These are phyloP conservation scores for Aspergillus viridinutans DNA, from an alignment of 2,329 filamentous ascomycete species.

Conservation along the genomic window DNA sequence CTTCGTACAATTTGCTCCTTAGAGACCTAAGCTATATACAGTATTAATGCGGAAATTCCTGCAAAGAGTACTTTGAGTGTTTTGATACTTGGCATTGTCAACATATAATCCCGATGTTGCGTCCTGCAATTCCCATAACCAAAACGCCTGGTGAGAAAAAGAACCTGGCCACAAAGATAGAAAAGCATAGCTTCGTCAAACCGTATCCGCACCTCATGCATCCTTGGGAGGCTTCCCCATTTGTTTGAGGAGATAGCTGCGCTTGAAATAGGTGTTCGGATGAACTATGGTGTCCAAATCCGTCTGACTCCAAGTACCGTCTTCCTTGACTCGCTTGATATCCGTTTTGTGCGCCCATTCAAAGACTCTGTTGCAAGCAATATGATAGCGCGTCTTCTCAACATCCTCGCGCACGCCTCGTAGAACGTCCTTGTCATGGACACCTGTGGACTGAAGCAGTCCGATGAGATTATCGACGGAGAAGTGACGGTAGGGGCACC, in stretches of 20 bases:
- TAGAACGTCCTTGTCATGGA: slow-evolving; percentile 72
- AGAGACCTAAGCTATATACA: background rate
- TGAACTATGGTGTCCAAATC: slow-evolving; percentile 95
- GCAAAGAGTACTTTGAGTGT: slow-evolving; percentile 2
- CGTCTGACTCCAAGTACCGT: slow-evolving; percentile 64
- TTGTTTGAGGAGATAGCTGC: slow-evolving; percentile 85
- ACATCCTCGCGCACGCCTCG: slow-evolving; percentile 85
- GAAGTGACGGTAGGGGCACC: slow-evolving; percentile 96
- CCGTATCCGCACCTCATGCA: slow-evolving; percentile 32
- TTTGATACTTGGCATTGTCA: background rate
- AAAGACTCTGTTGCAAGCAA: slow-evolving; percentile 95
- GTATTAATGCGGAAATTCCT: background rate
- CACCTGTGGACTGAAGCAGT: slow-evolving; percentile 72
- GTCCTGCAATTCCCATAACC: slow-evolving; percentile 4
- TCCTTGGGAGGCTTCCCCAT: slow-evolving; percentile 53
- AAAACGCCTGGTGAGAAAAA: slow-evolving; percentile 13
- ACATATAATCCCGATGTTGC: background rate
- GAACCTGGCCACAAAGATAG: slow-evolving; percentile 2
- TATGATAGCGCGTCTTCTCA: slow-evolving; percentile 81
- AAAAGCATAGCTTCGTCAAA: slow-evolving; percentile 49
- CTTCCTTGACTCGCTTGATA: slow-evolving; percentile 71
- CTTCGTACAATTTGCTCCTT: background rate
- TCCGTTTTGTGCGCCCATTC: slow-evolving; percentile 78
- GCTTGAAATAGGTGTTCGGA: slow-evolving; percentile 96
- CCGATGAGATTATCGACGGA: slow-evolving; percentile 76